Percentiles rank a stretch among this genome's conserved stretches.
These are phyloP conservation scores for Naegleria lovaniensis DNA, from an alignment of 208 protist genomes.

Conservation along the genomic window DNA sequence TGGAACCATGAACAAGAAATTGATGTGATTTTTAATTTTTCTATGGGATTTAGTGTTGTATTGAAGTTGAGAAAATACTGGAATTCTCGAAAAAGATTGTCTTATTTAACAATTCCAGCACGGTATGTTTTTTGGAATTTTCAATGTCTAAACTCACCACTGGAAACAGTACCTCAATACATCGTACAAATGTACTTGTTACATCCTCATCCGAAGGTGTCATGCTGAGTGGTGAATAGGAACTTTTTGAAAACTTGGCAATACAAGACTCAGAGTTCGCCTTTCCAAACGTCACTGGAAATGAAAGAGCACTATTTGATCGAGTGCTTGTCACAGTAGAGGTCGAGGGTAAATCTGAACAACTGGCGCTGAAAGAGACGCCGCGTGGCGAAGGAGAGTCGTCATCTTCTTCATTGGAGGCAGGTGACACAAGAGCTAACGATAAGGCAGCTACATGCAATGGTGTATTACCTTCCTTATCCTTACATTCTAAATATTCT, in stretches of 20 bases:
- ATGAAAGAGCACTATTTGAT: background rate
- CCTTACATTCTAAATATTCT: background rate
- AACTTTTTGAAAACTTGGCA: no score
- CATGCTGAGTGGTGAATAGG: background rate
- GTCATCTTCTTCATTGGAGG: background rate
- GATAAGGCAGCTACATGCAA: background rate
- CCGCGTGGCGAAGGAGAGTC: no score
- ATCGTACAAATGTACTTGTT: background rate
- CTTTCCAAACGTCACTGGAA: background rate
- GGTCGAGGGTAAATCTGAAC: background rate
- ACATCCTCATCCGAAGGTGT: no score
- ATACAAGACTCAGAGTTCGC: background rate
- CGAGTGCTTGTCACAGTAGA: no score
- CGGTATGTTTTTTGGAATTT: background rate
- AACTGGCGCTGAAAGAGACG: background rate
- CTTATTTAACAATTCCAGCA: background rate
- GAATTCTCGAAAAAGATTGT: background rate
- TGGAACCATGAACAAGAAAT: no score
- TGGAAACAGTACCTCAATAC: background rate
- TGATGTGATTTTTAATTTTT: no score
- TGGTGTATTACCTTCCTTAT: background rate
- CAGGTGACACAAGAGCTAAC: background rate
- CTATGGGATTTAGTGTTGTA: no score
- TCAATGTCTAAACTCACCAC: background rate
- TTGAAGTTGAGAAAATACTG: background rate